Conservation (phyloP, 2,329 filamentous ascomycete species). For the Penicillium psychrosexuale region DNA sequence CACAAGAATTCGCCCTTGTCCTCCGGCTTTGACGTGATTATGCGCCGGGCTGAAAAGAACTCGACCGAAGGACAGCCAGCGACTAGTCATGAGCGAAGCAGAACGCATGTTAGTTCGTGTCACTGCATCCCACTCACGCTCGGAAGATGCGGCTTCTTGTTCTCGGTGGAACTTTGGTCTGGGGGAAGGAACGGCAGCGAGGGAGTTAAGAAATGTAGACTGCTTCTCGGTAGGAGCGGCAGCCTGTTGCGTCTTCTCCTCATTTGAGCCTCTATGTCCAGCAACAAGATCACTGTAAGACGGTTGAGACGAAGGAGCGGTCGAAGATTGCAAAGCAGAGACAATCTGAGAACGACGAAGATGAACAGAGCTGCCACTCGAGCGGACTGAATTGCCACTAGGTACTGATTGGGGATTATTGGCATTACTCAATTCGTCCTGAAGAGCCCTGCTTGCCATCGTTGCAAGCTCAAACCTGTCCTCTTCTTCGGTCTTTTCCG, state of each 20-base stretch:
- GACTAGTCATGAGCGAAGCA: conserved; percentile 51
- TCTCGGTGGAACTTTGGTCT: conserved; percentile 28
- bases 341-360: conserved; percentile 52
- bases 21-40: conserved; percentile 41
- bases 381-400: conserved; percentile 26
- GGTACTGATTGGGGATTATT: conserved; percentile 11
- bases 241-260: conserved; percentile 10
- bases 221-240: conserved; percentile 16
- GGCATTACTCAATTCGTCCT: conserved; percentile 33
- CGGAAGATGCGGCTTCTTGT: conserved; percentile 40
- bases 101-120: conserved; percentile 48
- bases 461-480: conserved; percentile 38
- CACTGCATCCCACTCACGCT: conserved; percentile 42
- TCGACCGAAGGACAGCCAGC: conserved; percentile 51
- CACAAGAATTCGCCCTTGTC: conserved; percentile 46
- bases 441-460: conserved; percentile 38
- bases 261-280: conserved; percentile 44
- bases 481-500: conserved; percentile 14
- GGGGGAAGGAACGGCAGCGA: conserved; percentile 21
- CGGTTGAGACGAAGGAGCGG: conserved; percentile 51
- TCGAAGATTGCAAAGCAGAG: conserved; percentile 49
- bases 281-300: conserved; percentile 55
- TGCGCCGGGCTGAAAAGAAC: conserved; percentile 52
- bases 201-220: conserved; percentile 27
- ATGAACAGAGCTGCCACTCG: conserved; percentile 37